phyloP scores from a whole-genome alignment of 78 protist genomes.

The Dictyostelium purpureum region DNA sequence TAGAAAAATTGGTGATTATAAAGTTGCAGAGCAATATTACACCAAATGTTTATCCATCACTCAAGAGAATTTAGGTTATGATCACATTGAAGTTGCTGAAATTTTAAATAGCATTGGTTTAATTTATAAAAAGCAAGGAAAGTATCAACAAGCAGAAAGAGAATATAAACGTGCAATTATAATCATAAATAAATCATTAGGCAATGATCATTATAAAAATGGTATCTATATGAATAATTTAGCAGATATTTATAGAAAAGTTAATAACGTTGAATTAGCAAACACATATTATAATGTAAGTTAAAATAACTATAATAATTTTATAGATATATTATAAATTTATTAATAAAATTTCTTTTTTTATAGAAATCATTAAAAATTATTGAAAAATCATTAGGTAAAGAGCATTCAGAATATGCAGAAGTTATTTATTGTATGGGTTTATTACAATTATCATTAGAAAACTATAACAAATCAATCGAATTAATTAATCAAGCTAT shows the following conservation, averaged over 20 bases:
- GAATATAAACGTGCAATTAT: slow-evolving; percentile 61
- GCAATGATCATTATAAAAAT: slow-evolving; percentile 45
- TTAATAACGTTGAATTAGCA: slow-evolving; percentile 10
- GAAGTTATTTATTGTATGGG: slow-evolving; percentile 59
- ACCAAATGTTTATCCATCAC: slow-evolving; percentile 22
- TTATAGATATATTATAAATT: not conserved
- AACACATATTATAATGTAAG: not conserved
- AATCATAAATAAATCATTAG: slow-evolving; percentile 30
- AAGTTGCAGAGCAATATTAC: slow-evolving; percentile 7
- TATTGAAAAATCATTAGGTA: slow-evolving; percentile 53
- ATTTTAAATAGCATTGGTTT: slow-evolving; percentile 42
- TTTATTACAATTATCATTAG: slow-evolving; percentile 12
- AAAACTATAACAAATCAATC: not conserved
- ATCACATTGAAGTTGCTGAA: slow-evolving; percentile 70
- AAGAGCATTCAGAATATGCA: slow-evolving; percentile 62
- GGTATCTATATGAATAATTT: slow-evolving; percentile 29
- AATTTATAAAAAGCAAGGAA: slow-evolving; percentile 63
- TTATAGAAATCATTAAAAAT: slow-evolving; percentile 13
- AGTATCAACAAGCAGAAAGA: slow-evolving; percentile 52
- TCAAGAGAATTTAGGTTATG: slow-evolving; percentile 57
- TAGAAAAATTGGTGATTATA: slow-evolving; percentile 64
- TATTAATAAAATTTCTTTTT: not conserved
- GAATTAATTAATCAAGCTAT: slow-evolving; percentile 33
- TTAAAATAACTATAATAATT: not conserved
- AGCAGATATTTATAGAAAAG: slow-evolving; percentile 61